Evolutionary conservation across 208 protist species (phyloP), one percentile per base, ranked within the genome.

Genomic region (Herpetomonas samuelpessoai): DNA sequence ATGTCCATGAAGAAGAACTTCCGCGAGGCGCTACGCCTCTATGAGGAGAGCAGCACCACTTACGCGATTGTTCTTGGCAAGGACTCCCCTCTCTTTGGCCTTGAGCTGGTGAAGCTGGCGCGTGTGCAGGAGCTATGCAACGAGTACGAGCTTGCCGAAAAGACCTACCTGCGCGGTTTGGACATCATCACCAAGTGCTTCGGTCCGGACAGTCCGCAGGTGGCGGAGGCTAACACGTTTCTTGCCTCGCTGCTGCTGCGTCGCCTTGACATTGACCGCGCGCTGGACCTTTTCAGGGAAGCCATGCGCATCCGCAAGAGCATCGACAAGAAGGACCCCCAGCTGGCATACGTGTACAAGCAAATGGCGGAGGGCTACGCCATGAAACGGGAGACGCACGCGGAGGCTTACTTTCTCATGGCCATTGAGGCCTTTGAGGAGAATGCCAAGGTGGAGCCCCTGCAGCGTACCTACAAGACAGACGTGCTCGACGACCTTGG

Each of bases 401-500:
- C 89, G 7, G 85, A 95, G 74, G 81, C 85, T 25, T 93, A 95
- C 72, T 93, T 95, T 57, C 67, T 95, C 7, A 65, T 95, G 12
- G 65, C 86, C 18, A 73, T 93, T 29, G 89, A 95, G 52, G 75
- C 76, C 58, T 93, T 86, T 70, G 77, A 83, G 62, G 71, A 79
- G 59, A 92, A 95, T 68, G 74, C 77, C 27, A 75, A 77, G 48
- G 49, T 81, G 21, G 85, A 95, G 62, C 77, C 81, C 31, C 65
- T 92, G 50, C 89, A 95, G 67, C 73, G 82, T n/a, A 88, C 86
- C 22, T 93, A 88, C 77, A 80, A 91, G 70, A 95, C 86, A 21
- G 86, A 95, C 71, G 83, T 91, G 12, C 70, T 95, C 25, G 89
- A 95, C 58, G 89, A 95, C 67, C 61, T 95, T 6, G 89, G 89